These are phyloP conservation scores for Allium fistulosum DNA, from an alignment of 106 monocot species.

Conservation along the genomic window DNA sequence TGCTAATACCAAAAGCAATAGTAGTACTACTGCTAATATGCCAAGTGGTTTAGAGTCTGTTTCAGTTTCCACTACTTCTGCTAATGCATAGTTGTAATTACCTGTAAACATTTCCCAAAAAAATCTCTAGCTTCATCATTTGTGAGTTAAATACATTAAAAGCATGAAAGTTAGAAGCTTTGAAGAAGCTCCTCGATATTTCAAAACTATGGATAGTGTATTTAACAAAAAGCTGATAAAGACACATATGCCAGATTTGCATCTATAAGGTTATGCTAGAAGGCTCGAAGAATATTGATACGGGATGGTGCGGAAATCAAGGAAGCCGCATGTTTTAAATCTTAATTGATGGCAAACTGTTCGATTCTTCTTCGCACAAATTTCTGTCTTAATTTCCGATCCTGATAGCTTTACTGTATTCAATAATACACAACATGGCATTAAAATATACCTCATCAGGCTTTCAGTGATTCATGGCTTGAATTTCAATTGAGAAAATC, in stretches of 20 bases:
- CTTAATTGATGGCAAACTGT: too few relatives aligned
- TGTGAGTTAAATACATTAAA: too few relatives aligned
- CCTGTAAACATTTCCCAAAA: too few relatives aligned
- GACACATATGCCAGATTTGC: neutral
- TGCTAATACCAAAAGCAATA: too few relatives aligned
- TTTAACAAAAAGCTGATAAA: constrained; percentile 71
- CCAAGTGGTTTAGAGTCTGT: neutral
- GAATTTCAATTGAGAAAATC: constrained; percentile 39
- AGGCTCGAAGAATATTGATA: too few relatives aligned
- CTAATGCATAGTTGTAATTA: neutral
- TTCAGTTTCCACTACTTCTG: constrained; percentile 1
- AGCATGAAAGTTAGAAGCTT: constrained; percentile 19
- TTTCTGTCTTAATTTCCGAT: too few relatives aligned
- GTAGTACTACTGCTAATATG: neutral
- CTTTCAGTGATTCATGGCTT: constrained; percentile 92
- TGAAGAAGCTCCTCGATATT: constrained; percentile 75
- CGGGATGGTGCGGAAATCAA: too few relatives aligned
- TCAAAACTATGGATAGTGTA: constrained; percentile 91
- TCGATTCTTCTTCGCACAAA: too few relatives aligned
- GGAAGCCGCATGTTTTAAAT: too few relatives aligned
- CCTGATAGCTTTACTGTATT: too few relatives aligned
- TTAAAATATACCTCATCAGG: constrained; percentile 66
- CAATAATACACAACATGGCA: neutral
- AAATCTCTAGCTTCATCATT: too few relatives aligned
- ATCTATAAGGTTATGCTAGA: too few relatives aligned